Conservation (phyloP, 2,329 filamentous ascomycete genomes). For the Colletotrichum siamense region DNA sequence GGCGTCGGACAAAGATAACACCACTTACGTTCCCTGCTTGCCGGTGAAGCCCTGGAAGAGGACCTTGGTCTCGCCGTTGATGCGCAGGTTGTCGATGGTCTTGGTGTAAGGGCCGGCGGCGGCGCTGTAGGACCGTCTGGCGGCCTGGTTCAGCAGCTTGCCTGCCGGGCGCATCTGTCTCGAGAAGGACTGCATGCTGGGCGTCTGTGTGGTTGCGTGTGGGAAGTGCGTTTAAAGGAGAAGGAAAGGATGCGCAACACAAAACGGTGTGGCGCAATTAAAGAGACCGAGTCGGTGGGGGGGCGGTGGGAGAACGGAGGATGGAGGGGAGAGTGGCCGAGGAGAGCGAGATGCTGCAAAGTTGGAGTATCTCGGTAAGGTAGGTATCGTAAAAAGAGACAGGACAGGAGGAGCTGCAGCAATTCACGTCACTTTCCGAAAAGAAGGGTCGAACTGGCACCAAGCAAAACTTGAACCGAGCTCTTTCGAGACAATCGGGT, state of each 20-base stretch:
- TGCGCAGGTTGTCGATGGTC: slow-evolving; percentile 86
- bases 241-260: slow-evolving; percentile 11
- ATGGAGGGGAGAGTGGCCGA: not conserved
- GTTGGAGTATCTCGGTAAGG: not conserved
- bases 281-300: not conserved
- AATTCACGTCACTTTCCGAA: slow-evolving; percentile 24
- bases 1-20: not conserved
- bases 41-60: slow-evolving; percentile 98
- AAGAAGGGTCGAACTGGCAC: slow-evolving; percentile 19
- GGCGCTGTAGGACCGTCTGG: slow-evolving; percentile 75
- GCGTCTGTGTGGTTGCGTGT: slow-evolving; percentile 8
- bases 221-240: slow-evolving; percentile 2
- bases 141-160: slow-evolving; percentile 69
- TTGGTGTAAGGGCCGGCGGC: slow-evolving; percentile 73
- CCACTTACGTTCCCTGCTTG: slow-evolving; percentile 88
- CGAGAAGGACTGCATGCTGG: slow-evolving; percentile 84
- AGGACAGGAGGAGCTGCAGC: slow-evolving; percentile 8
- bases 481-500: slow-evolving; percentile 23
- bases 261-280: slow-evolving; percentile 5
- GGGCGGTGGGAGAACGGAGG: not conserved
- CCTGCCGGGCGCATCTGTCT: slow-evolving; percentile 72
- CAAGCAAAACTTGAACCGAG: slow-evolving; percentile 24
- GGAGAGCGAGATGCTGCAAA: not conserved
- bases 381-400: not conserved
- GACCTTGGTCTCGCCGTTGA: slow-evolving; percentile 92